These are phyloP conservation scores for Paramecium tetraurelia DNA, from an alignment of 73 alveolate species.

Conservation along the genomic window DNA sequence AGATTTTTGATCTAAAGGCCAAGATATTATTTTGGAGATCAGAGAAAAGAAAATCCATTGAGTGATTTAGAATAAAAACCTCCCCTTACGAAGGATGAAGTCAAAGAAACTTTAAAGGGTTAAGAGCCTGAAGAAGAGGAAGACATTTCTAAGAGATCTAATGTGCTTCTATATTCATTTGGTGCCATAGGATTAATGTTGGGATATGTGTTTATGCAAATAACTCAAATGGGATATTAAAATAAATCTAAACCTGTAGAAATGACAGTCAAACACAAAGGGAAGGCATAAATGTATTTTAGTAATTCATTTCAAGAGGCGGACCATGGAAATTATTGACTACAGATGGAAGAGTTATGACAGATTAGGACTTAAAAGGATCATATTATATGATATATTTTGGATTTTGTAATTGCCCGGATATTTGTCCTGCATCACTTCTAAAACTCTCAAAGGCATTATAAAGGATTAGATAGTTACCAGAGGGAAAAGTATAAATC, in stretches of 20 bases:
- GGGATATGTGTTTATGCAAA: conserved; percentile 39
- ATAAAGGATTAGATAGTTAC: conserved; percentile 41
- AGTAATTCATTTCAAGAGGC: conserved; percentile 56
- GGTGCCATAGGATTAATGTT: conserved; percentile 45
- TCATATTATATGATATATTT: conserved; percentile 72
- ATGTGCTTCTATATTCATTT: not conserved
- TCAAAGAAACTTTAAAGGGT: not conserved
- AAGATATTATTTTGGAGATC: not conserved
- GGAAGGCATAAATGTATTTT: conserved; percentile 38
- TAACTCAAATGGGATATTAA: not conserved
- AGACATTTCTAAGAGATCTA: conserved; percentile 5
- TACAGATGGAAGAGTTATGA: conserved; percentile 75
- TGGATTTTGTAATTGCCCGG: conserved; percentile 91
- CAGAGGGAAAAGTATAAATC: conserved; percentile 55
- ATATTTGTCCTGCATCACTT: conserved; percentile 86
- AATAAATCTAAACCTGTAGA: conserved; percentile 7
- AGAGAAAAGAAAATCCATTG: not conserved
- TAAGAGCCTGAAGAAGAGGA: conserved; percentile 2
- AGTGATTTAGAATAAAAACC: not conserved
- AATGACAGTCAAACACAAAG: conserved; percentile 6
- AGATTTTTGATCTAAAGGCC: not conserved
- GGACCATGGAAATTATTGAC: conserved; percentile 83
- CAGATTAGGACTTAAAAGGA: conserved; percentile 63
- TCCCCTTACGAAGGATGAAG: not conserved
- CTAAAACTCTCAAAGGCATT: conserved; percentile 70